Base-by-base conservation (phyloP, 1,284 basidiomycete genomes). In the Apiotrichum sp. region DNA sequence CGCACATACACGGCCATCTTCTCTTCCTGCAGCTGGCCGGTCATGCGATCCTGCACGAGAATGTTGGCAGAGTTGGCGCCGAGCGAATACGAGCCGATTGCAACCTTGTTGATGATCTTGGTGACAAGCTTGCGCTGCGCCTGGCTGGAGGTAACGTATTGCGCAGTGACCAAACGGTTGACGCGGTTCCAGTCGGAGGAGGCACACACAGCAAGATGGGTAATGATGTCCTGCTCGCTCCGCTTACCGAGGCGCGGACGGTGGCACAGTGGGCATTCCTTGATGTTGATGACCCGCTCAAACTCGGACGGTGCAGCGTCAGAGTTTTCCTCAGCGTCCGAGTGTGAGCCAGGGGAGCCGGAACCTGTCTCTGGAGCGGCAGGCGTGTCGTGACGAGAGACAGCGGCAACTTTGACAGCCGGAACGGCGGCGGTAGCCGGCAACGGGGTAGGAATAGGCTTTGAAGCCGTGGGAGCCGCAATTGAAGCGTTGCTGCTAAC, bases 101-200 rank as follows among this genome's bases (percentile, higher is more conserved):
- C 87, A 3, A 95, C 84, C 77, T 91, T 91, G 50, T 83, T 81
- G 59, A 96, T 81, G 43, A 96, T 82, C 78, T 89, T 93, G 56
- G 89, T 92, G 67, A 93, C 88, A 86, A 91, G 96, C 77, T 98
- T 98, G 68, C 95, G 81, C 77, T 97, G 93, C 52, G 96, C 95
- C 77, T 98, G 95, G 62, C 82, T 86, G 13, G 89, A 88, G 0
- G 95, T 98, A 2, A 98, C 93, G 66, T 92, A 98, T 69, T 93
- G 95, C n/a, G 87, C 86, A 14, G 93, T 92, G 34, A 93, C 84
- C 61, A 96, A 89, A 61, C 85, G 77, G 68, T 96, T 87, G 32
- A 98, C 87, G 55, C 87, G 83, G 36, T 83, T 84, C 91, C 93
- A 97, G 72, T 98, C 93, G 65, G 86, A 82, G 57, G 87, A 91